Base-by-base conservation (phyloP, 306 rosid genomes). In the Cicer arietinum region DNA sequence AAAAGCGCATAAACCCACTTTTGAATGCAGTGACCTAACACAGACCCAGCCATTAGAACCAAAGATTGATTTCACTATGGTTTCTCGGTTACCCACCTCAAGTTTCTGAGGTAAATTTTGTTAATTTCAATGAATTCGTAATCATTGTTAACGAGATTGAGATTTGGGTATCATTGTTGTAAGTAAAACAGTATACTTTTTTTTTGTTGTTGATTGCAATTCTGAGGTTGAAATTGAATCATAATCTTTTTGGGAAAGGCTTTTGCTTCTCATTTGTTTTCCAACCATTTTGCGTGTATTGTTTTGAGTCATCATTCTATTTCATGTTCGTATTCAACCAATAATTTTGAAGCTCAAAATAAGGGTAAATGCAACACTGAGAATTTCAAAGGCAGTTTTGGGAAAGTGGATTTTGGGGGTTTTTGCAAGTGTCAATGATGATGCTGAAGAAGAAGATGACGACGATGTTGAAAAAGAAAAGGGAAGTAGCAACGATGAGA, bases 361-460 rank as follows among this genome's bases (percentile, higher is more conserved):
- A 82, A 48, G 53, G 80, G 81, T 64, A 69, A 52, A 57, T 47
- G n/a, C 59, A 45, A 74, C 53, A 43, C 42, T 62, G 65, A 63
- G 60, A 77, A 62, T 71, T 59, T 40, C 45, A 57, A 44, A 59
- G 69, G 66, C 58, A 61, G 79, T 65, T 81, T 73, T 8, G 75
- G 71, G 80, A 79, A 84, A 70, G 47, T 45, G 78, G 87, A 83
- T 80, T 20, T 73, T 80, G 16, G 80, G 41, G 80, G 41, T 68
- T 83, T 59, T 67, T 13, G 80, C 83, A 25, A 63, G 71, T 84
- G 16, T 73, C 6, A 43, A 51, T 56, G 79, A 39, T 74, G 81
- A 74, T 70, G 75, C 43, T 14, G 82, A 59, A 57, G 74, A 66
- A 52, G 82, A 47, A 56, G 20, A 18, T 18, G 20, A 18, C 20